phyloP scores from a whole-genome alignment of 768 basidiomycete species.

The Crassisporium funariophilum region DNA sequence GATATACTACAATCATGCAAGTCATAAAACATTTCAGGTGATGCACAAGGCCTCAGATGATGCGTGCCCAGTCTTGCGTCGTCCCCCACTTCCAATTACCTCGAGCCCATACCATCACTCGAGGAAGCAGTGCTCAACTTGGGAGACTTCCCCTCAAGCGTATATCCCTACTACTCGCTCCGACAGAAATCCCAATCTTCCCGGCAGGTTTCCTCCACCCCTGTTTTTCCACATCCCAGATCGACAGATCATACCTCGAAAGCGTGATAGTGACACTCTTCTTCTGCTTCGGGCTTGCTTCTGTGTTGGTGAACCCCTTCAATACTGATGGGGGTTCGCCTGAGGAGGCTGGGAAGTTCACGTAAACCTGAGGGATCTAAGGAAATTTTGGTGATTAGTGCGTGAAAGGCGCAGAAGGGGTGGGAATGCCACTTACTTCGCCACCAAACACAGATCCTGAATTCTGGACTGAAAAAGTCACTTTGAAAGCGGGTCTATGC shows the following conservation, averaged over 20 bases:
- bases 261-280: constrained; percentile 54
- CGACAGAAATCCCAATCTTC: constrained; percentile 61
- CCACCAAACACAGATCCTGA: constrained; percentile 61
- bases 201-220: constrained; percentile 76
- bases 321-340: constrained; percentile 74
- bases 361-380: constrained; percentile 75
- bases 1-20: too few species aligned
- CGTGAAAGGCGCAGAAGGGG: background rate
- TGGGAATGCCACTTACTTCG: constrained; percentile 49
- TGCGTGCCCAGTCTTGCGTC: too few species aligned
- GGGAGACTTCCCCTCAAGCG: constrained; percentile 49
- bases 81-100: too few species aligned
- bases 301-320: constrained; percentile 68
- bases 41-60: too few species aligned
- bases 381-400: constrained; percentile 1
- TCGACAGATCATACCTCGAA: constrained; percentile 68
- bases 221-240: constrained; percentile 77
- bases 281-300: constrained; percentile 48
- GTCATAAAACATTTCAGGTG: too few species aligned
- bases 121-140: too few species aligned
- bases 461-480: constrained; percentile 69
- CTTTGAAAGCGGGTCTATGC: constrained; percentile 62
- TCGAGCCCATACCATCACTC: too few species aligned
- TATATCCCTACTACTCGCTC: constrained; percentile 67
- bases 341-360: constrained; percentile 63